Evolutionary conservation across 495 filamentous ascomycete species (phyloP), one percentile per base, ranked within the genome.

Genomic region (Penicilliopsis zonata): DNA sequence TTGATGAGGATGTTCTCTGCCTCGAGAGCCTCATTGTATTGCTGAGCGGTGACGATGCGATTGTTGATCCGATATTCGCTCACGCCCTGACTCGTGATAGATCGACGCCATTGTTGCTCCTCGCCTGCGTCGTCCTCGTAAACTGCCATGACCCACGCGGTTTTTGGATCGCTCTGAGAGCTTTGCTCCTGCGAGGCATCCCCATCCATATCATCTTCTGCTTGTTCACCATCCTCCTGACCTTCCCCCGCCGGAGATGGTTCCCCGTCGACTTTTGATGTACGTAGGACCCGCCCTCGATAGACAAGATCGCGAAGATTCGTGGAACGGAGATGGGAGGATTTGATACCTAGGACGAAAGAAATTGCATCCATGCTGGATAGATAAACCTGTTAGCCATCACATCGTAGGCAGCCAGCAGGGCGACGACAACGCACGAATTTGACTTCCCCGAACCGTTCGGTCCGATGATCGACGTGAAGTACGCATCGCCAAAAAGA

Each of bases 381-480:
- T 20, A 28, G 4, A 12, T 28, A 5, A 5, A 5, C 26, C 26
- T 12, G 7, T 7, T 24, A 24, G n/a, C 25, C 9, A 19, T n/a
- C 2, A n/a, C 5, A 21, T 9, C 18, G 3, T n/a, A n/a, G n/a
- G 13, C 8, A 17, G 12, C 12, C 21, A 13, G 18, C 20, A 21
- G 14, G 34, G 9, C 6, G 33, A 13, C 35, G 13, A 33, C 13
- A 33, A 69, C 80, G 52, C 58, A 94, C 86, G 88, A 95, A 53
- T 99, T 99, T n/a, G 92, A 96, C 60, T 99, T 99, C 18, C 90
- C 90, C 29, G 92, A 96, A 59, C 90, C 90, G 82, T 99, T 99
- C 45, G 90, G 90, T 12, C 90, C 90, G 48, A 99, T 94, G 49
- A 99, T 94, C 17, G 90, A 99, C 26, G 90, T 99, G 55, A 99